These are phyloP conservation scores for Sarcomyxa edulis DNA, from an alignment of 768 basidiomycete genomes.

Conservation along the genomic window DNA sequence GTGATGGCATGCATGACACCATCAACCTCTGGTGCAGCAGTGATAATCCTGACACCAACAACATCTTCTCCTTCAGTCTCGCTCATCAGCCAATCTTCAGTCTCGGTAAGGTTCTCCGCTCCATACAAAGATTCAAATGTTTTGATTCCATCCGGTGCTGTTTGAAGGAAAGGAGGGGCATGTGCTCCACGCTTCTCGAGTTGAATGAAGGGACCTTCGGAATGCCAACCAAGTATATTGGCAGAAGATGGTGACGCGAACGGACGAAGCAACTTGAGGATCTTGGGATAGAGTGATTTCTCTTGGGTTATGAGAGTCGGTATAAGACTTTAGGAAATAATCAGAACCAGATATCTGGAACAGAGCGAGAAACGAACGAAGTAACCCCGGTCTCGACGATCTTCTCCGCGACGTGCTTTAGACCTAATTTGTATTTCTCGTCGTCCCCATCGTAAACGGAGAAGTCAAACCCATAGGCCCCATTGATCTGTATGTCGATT, in stretches of 20 bases:
- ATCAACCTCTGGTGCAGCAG: constrained; percentile 80
- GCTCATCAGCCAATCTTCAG: constrained; percentile 64
- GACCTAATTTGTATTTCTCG: constrained; percentile 57
- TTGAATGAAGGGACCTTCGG: constrained; percentile 86
- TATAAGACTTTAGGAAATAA: constrained; percentile 34
- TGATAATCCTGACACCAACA: constrained; percentile 74
- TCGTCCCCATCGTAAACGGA: constrained; percentile 76
- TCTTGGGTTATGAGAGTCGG: constrained; percentile 84
- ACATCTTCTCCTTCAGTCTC: constrained; percentile 25
- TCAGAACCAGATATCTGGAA: constrained; percentile 18
- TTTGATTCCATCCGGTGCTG: constrained; percentile 56
- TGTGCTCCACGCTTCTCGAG: constrained; percentile 83
- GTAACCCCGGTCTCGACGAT: constrained; percentile 89
- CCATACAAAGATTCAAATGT: constrained; percentile 78
- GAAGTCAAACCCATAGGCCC: constrained; percentile 85
- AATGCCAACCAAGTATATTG: constrained; percentile 83
- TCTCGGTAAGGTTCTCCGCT: constrained; percentile 51
- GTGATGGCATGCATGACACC: constrained; percentile 73
- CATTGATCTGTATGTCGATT: constrained; percentile 88
- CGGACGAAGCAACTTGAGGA: constrained; percentile 65
- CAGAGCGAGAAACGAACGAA: constrained; percentile 42
- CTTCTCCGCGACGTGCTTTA: constrained; percentile 66
- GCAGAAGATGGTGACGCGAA: constrained; percentile 62
- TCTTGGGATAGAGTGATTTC: constrained; percentile 63
- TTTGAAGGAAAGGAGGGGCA: constrained; percentile 55